These are phyloP conservation scores for Balakata baccata DNA, from an alignment of 345 rosid genomes.

Conservation along the genomic window DNA sequence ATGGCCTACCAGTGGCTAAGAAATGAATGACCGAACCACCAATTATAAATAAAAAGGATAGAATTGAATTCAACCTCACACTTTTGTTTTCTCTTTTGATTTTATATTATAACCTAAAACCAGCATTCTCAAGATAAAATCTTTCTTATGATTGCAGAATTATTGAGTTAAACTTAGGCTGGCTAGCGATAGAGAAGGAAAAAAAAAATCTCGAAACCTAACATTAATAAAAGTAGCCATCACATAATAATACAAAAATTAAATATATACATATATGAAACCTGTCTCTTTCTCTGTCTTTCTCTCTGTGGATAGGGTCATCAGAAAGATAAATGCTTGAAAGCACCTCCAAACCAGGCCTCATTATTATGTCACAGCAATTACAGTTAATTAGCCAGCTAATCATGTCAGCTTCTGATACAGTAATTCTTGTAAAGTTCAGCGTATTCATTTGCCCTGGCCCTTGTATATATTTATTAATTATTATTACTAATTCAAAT, in stretches of 20 bases:
- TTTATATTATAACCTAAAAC: no score
- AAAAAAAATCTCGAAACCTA: background rate
- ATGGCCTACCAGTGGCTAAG: constrained; percentile 31
- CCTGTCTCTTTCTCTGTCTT: background rate
- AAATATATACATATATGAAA: background rate
- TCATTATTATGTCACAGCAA: constrained; percentile 31
- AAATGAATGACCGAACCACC: constrained; percentile 46
- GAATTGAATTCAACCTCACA: background rate
- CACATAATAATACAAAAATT: background rate
- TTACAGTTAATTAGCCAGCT: constrained; percentile 19
- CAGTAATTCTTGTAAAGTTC: no score
- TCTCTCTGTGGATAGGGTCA: constrained; percentile 18
- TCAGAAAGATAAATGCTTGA: constrained; percentile 34
- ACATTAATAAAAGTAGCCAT: background rate
- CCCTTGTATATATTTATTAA: no score
- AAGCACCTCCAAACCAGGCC: constrained; percentile 32
- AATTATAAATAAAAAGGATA: background rate
- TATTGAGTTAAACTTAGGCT: background rate
- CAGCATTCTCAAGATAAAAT: background rate
- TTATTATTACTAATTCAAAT: no score
- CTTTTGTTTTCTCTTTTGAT: background rate
- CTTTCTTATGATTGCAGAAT: background rate
- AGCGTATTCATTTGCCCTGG: no score
- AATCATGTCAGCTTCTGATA: constrained; percentile 25
- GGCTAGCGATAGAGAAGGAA: background rate